These are phyloP conservation scores for Plantago coronopus DNA, from an alignment of 305 asterid genomes.

Conservation along the genomic window DNA sequence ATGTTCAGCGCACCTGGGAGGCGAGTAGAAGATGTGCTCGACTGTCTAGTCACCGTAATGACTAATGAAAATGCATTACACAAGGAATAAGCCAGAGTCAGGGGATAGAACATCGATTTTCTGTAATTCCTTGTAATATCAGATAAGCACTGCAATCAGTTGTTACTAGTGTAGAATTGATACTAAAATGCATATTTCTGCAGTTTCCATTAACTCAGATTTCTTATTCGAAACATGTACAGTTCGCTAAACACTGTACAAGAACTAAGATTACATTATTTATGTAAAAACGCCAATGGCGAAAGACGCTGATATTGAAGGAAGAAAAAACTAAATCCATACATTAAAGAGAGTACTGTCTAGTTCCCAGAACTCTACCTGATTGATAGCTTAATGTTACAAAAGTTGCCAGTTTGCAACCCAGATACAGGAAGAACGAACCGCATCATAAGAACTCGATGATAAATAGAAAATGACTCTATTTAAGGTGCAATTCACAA, in stretches of 20 bases:
- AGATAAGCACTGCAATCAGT: neutral
- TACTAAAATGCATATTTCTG: neutral
- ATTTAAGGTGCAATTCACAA: conserved; percentile 7
- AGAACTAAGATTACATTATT: neutral
- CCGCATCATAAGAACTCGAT: neutral
- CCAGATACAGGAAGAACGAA: neutral
- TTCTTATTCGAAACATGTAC: neutral
- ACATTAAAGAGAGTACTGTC: neutral
- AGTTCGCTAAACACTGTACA: neutral
- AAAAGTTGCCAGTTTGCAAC: neutral
- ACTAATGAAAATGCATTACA: neutral
- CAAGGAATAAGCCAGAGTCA: neutral
- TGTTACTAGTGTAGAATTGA: neutral
- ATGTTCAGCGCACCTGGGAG: neutral
- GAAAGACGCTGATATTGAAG: too few species aligned
- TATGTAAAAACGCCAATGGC: neutral
- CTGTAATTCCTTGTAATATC: neutral
- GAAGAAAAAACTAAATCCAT: neutral
- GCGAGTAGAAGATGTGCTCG: neutral
- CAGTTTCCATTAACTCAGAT: neutral
- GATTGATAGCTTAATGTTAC: neutral
- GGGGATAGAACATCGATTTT: neutral
- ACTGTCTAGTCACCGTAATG: neutral
- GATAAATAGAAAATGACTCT: neutral
- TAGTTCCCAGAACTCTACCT: too few species aligned